Evolutionary conservation across 495 filamentous ascomycete species (phyloP), one percentile per base, ranked within the genome.

Genomic region (Neurospora cerealis): DNA sequence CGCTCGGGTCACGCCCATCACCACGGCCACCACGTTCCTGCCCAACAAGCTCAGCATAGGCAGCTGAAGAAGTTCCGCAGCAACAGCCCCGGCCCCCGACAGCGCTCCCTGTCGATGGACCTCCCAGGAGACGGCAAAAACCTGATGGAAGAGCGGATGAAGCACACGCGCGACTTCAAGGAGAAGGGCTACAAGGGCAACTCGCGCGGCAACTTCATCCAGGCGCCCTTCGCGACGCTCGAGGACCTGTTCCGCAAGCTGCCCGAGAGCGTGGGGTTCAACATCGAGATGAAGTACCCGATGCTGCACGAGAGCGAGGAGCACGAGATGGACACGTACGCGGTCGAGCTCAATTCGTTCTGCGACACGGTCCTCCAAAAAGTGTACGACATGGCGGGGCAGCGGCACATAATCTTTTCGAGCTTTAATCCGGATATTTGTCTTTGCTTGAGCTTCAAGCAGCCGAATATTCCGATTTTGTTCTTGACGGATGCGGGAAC

Each of bases 221-320:
- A 98, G 79, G 92, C 91, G 0, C 94, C 94, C 0, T 98, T 98
- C 81, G 94, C 96, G 4, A 99, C 96, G 0, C 84, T 99, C 48
- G 93, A 97, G 80, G 94, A 98, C 75, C 89, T 98, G 79, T 97
- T 99, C 82, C 88, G 87, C 77, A 91, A 94, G 80, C 83, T 99
- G 0, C 93, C 93, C 2, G 86, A 91, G 48, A 86, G 84, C 13
- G 89, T 97, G 39, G 94, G 96, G 13, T 98, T 99, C 87, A 98
- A 99, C 80, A 97, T 99, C 75, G 96, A 99, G 85, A 91, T 99
- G 86, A 99, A 98, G 80, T 99, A 99, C 81, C 96, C 96, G 28
- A 98, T 98, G 94, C 89, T 98, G 69, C 90, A 93, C 78, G 96
- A 99, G 85, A 91, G 87, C 77, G 93, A 97, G 80, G 92, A 96